Evolutionary conservation across 1,284 basidiomycete genomes (phyloP), one percentile per base, ranked within the genome.

Genomic region (Macrocystidia cucumis): DNA sequence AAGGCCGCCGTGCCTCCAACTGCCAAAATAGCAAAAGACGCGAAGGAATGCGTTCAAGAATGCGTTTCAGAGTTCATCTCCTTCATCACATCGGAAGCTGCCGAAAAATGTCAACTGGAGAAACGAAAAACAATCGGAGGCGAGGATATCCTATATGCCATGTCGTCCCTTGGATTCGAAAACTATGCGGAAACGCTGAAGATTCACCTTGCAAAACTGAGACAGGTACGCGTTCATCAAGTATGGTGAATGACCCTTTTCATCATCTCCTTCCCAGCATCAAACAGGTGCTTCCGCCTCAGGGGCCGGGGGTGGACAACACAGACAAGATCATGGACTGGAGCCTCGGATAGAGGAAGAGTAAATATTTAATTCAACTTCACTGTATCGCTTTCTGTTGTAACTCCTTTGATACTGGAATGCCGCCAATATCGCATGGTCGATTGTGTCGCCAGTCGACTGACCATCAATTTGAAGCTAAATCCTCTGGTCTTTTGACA

Each of bases 21-120:
- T n/a, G 90, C 91, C 13, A 97, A 97, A 63, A 93, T 97, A 48
- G 89, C 91, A 2, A 95, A 95, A 57, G 92, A 96, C 60, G 90
- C 92, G 16, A 97, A 97, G 57, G 91, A 96, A 60, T 91, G 87
- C 58, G 89, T 96, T 30, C 92, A 96, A 59, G 91, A 95, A 60
- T 95, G 91, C 60, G 90, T 95, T 33, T 91, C 86, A 26, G 93
- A 97, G 65, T 92, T 95, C 62, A 96, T 97, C 57, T 83, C 79
- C 49, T 97, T 96, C 66, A 89, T 97, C 57, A 92, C 90, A 19
- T 83, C 79, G 23, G 90, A 93, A 55, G 90, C 90, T 2, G 83
- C 83, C 13, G 90, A 93, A 60, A 87, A 88, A 49, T 91, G 89
- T 48, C 77, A 83, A 50, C 67, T 85, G 43, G 89, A 92, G 62